phyloP scores from a whole-genome alignment of 2,329 filamentous ascomycete genomes.

The Metarhizium anisopliae region DNA sequence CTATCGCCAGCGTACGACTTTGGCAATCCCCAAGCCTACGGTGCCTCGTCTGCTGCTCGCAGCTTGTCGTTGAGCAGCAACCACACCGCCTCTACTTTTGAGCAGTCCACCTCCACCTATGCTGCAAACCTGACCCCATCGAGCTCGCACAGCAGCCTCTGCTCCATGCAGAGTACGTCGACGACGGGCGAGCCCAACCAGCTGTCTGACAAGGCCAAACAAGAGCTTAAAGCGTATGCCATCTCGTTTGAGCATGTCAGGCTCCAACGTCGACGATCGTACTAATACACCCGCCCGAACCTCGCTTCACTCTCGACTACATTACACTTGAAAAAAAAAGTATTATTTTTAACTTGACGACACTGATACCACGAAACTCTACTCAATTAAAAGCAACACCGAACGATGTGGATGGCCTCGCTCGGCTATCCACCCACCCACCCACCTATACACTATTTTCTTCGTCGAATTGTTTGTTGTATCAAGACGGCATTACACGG shows the following conservation, averaged over 20 bases:
- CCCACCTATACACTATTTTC: slow-evolving; percentile 9
- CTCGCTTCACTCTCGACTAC: background rate
- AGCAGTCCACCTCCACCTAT: slow-evolving; percentile 8
- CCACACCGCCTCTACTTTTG: slow-evolving; percentile 20
- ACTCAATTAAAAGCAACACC: slow-evolving; percentile 11
- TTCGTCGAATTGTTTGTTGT: slow-evolving; percentile 24
- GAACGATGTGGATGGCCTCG: slow-evolving; percentile 8
- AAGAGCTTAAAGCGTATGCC: slow-evolving; percentile 77
- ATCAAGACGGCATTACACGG: slow-evolving; percentile 39
- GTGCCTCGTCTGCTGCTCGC: slow-evolving; percentile 37
- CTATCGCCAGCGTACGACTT: slow-evolving; percentile 72
- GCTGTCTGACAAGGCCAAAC: slow-evolving; percentile 67
- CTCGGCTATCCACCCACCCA: slow-evolving; percentile 8
- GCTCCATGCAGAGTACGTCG: slow-evolving; percentile 61
- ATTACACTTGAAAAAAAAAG: background rate
- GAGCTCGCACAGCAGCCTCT: slow-evolving; percentile 76
- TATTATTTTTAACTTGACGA: slow-evolving; percentile 1
- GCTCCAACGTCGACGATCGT: slow-evolving; percentile 47
- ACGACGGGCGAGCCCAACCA: slow-evolving; percentile 43
- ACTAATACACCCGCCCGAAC: slow-evolving; percentile 25
- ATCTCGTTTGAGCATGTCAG: slow-evolving; percentile 81
- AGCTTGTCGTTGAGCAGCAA: slow-evolving; percentile 14
- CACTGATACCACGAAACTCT: slow-evolving; percentile 21
- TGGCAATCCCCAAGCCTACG: slow-evolving; percentile 50
- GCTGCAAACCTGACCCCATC: slow-evolving; percentile 53